A percentile compares a stretch with the other conserved stretches of the same genome.
Conservation (phyloP, 345 rosid genomes). For the Physaria fendleri region DNA sequence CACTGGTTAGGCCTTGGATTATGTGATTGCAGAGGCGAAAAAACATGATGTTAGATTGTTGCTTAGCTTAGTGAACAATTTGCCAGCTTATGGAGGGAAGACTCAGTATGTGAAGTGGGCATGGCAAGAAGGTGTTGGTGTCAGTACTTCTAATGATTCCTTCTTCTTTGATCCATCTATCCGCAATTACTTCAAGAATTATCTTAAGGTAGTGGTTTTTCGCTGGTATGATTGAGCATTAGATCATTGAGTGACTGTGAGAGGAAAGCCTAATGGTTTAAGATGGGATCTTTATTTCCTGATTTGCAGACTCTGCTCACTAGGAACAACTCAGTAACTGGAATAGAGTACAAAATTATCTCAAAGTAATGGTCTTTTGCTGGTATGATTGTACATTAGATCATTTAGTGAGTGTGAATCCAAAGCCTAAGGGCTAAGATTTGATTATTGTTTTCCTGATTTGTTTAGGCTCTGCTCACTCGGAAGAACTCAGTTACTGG, state of each 20-base stretch:
- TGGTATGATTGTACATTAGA: no score
- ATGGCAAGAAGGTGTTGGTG: conserved; percentile 84
- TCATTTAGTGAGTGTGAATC: no score
- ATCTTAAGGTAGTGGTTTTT: conserved; percentile 45
- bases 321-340: conserved; percentile 69
- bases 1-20: conserved; percentile 74
- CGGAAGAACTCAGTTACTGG: conserved; percentile 77
- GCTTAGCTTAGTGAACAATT: conserved; percentile 72
- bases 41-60: conserved; percentile 55
- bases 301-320: conserved; percentile 48
- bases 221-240: not conserved
- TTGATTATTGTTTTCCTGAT: no score
- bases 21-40: conserved; percentile 70
- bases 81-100: conserved; percentile 78
- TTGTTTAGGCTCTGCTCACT: conserved; percentile 56
- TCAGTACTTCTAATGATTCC: conserved; percentile 77
- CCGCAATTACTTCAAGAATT: conserved; percentile 67
- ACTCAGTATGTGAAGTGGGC: conserved; percentile 89
- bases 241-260: not conserved
- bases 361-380: no score
- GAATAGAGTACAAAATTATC: conserved; percentile 67
- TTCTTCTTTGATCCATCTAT: conserved; percentile 85
- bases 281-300: not conserved
- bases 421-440: no score
- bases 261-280: not conserved